Evolutionary conservation across 225 moss, liverwort and hornwort species (phyloP).

Genomic region (Pseudoscleropodium purum): DNA sequence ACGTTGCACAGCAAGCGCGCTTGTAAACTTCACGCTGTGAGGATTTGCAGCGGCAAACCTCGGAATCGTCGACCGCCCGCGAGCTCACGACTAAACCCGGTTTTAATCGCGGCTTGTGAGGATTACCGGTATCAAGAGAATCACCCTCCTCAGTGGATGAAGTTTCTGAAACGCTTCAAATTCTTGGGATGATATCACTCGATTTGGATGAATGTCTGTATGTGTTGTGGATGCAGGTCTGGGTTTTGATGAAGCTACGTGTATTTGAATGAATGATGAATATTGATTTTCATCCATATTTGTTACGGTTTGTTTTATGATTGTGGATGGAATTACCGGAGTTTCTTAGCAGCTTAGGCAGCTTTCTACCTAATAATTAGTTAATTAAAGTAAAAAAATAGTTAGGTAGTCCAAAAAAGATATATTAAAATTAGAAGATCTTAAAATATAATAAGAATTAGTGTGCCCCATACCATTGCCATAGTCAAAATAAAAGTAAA

Average conservation of each 20-base stretch:
- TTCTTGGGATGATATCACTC: background rate
- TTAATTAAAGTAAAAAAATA: no score
- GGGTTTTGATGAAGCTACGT: background rate
- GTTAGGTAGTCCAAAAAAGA: no score
- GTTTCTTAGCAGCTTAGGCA: no score
- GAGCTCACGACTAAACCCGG: background rate
- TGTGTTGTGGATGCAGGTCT: background rate
- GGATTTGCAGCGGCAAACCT: background rate
- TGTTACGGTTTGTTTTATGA: no score
- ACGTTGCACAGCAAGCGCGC: background rate
- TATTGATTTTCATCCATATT: background rate
- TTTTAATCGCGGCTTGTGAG: background rate
- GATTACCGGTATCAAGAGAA: background rate
- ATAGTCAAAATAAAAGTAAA: no score
- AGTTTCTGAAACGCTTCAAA: background rate
- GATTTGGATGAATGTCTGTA: background rate
- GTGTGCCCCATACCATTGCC: no score
- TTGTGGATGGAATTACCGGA: background rate
- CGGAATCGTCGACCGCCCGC: background rate
- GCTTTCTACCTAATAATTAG: no score
- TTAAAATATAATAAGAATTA: no score
- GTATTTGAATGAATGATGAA: background rate
- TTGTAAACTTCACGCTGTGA: background rate
- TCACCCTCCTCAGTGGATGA: background rate
- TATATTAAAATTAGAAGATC: no score